Evolutionary conservation across 2,329 filamentous ascomycete species (phyloP).

Genomic region (Aspergillus pseudonomiae): DNA sequence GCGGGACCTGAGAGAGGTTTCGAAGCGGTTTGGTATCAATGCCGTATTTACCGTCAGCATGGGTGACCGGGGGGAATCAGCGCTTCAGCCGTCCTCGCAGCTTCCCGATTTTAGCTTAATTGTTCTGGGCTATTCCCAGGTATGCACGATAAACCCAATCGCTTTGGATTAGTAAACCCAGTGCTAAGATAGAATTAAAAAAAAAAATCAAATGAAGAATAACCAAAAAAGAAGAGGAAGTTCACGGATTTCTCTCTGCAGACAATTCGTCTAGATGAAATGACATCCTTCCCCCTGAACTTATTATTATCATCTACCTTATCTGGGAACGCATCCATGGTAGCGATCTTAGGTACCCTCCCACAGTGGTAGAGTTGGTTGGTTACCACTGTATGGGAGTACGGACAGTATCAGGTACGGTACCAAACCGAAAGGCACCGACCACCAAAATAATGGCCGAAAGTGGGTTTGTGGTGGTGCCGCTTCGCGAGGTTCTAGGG

Average conservation of each 20-base stretch:
- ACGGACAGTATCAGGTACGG: slow-evolving; percentile 22
- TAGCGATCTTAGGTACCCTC: background rate
- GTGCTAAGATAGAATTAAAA: background rate
- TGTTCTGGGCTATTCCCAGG: background rate
- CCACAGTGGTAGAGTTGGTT: background rate
- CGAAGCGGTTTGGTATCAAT: slow-evolving; percentile 10
- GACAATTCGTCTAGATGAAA: background rate
- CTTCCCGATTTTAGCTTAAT: slow-evolving; percentile 11
- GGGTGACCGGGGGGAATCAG: slow-evolving; percentile 4
- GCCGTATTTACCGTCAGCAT: slow-evolving; percentile 12
- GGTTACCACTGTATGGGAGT: background rate
- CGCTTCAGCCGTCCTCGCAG: slow-evolving; percentile 5
- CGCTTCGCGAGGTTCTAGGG: slow-evolving; percentile 34
- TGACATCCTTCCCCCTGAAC: background rate
- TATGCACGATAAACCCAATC: slow-evolving; percentile 6
- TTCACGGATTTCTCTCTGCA: background rate
- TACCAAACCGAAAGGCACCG: slow-evolving; percentile 18
- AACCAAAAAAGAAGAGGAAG: background rate
- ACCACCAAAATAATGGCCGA: slow-evolving; percentile 20
- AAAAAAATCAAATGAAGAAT: background rate
- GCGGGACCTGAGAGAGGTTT: slow-evolving; percentile 23
- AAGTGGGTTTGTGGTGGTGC: slow-evolving; percentile 24
- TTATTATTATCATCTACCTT: background rate
- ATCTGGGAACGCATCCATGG: background rate
- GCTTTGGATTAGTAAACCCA: background rate